phyloP scores from a whole-genome alignment of 208 protist species.

The Hexamita inflata region DNA sequence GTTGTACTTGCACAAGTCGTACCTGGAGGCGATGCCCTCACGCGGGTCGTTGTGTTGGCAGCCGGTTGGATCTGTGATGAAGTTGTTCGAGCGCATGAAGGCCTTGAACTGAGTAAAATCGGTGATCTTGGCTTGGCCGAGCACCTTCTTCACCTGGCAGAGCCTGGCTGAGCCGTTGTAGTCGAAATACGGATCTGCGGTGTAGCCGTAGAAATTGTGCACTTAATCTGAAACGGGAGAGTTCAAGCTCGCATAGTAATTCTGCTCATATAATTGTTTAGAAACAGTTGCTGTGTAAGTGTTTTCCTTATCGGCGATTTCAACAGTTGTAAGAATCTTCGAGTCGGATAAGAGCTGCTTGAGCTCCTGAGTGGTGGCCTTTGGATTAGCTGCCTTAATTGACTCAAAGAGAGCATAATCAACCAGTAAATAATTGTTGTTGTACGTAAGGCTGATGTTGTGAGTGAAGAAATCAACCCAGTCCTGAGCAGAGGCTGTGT shows the following conservation, averaged over 20 bases:
- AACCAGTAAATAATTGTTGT: background rate
- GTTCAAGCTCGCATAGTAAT: too few relatives aligned
- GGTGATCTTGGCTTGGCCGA: background rate
- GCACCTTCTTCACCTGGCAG: too few relatives aligned
- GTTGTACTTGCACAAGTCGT: slow-evolving; percentile 15
- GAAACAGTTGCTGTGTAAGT: too few relatives aligned
- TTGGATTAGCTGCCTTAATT: background rate
- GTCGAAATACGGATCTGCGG: too few relatives aligned
- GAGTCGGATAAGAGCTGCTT: too few relatives aligned
- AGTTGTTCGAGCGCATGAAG: slow-evolving; percentile 23
- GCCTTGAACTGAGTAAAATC: background rate
- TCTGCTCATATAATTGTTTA: too few relatives aligned
- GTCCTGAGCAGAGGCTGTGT: background rate
- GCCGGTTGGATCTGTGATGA: background rate
- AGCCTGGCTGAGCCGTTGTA: too few relatives aligned
- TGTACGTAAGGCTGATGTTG: background rate
- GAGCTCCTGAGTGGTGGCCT: background rate
- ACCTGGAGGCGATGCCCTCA: background rate
- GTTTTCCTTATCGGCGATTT: too few relatives aligned
- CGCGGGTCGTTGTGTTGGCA: background rate
- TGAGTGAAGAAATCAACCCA: background rate
- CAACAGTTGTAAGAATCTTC: too few relatives aligned
- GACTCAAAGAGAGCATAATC: background rate
- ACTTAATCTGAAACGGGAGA: too few relatives aligned
- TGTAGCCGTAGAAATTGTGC: too few relatives aligned